Base-by-base conservation (phyloP, 495 filamentous ascomycete species). In the Podospora anserina region DNA sequence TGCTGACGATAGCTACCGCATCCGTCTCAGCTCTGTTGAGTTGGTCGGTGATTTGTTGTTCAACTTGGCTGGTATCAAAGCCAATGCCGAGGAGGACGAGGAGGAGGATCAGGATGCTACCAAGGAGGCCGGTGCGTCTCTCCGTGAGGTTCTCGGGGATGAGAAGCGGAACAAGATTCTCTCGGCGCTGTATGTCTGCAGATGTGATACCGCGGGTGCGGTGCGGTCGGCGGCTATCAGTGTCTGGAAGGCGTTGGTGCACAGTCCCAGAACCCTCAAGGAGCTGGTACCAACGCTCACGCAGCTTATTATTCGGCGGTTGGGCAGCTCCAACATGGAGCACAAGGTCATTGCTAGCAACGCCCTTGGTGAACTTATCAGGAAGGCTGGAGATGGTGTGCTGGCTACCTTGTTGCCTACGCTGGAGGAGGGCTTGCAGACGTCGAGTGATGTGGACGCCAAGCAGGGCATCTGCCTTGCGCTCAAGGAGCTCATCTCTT, bases 311-410 rank as follows among this genome's bases (percentile, higher is more conserved):
- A 98, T 98, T 78, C 89, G 93, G 65, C 91, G 95, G 49, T 88
- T 99, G 53, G 95, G 92, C 65, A 97, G 92, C 71, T 90, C 93
- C 3, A 98, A 97, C 74, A 92, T 96, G 90, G 95, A 99, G 78
- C 95, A 98, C 78, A 97, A 97, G 80, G 90, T 96, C 68, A 99
- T 99, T 81, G 96, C 95, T 61, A 93, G 94, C 73, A 98, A 98
- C 77, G 93, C 95, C 13, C 84, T 99, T 62, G 96, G 95, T 71
- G 95, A 99, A 75, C 84, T 99, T 30, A 98, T 99, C 72, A 88
- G 95, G 69, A 99, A 97, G 79, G 94, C 94, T 71, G 95, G 95
- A 65, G 95, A 98, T 74, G 90, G 92, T 64, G 93, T 99, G 63
- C 80, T 99, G 68, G 86, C 93, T 15, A 96, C 88, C 60, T 81